phyloP scores from a whole-genome alignment of 495 filamentous ascomycete species.

The Penicillium paxilli region DNA sequence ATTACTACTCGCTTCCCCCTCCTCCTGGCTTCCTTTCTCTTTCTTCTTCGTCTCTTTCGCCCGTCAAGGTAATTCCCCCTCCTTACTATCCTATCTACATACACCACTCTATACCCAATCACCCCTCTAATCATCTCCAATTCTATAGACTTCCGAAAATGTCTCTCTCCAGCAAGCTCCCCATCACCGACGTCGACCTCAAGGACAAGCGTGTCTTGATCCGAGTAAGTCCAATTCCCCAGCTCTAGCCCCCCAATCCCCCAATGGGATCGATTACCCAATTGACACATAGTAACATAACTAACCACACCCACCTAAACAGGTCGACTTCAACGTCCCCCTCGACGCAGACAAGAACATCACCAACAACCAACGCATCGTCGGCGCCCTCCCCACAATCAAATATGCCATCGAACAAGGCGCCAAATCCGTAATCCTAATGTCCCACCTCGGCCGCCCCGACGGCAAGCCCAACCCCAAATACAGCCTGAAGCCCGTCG shows the following conservation, averaged over 20 bases:
- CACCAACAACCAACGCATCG: slow-evolving; percentile 98
- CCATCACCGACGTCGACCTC: slow-evolving; percentile 92
- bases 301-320: background rate
- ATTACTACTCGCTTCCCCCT: background rate
- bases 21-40: slow-evolving; percentile 3
- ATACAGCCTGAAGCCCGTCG: slow-evolving; percentile 91
- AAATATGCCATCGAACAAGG: slow-evolving; percentile 94
- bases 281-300: no score
- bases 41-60: slow-evolving; percentile 10
- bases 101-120: no score
- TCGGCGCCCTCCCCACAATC: slow-evolving; percentile 95
- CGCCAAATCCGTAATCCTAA: slow-evolving; percentile 93
- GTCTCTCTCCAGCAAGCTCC: slow-evolving; percentile 98
- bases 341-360: slow-evolving; percentile 88
- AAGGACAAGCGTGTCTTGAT: slow-evolving; percentile 98
- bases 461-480: slow-evolving; percentile 87
- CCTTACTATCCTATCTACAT: background rate
- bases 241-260: no score
- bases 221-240: slow-evolving; percentile 62
- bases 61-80: slow-evolving; percentile 12
- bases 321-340: slow-evolving; percentile 99
- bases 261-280: no score
- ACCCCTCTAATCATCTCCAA: no score
- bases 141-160: slow-evolving; percentile 51
- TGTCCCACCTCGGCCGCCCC: slow-evolving; percentile 97